Conservation (phyloP, 2,329 filamentous ascomycete genomes). For the Venturia pyrina region DNA sequence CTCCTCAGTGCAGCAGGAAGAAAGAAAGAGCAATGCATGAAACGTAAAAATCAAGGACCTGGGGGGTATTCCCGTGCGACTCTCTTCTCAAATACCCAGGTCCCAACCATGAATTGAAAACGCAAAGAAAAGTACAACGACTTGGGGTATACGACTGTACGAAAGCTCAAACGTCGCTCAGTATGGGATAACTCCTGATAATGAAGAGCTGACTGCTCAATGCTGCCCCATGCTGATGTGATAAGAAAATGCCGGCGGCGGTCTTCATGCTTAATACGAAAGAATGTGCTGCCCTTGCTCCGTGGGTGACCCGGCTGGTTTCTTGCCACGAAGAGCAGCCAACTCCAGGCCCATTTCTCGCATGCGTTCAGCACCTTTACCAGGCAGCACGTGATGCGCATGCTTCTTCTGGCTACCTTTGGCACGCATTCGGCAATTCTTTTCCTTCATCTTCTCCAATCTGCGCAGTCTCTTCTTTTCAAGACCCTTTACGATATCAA, state of each 20-base stretch:
- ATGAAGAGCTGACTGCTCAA: background rate
- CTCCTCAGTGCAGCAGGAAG: background rate
- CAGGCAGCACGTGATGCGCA: slow-evolving; percentile 62
- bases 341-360: slow-evolving; percentile 80
- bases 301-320: background rate
- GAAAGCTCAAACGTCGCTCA: background rate
- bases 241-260: background rate
- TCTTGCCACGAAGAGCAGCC: slow-evolving; percentile 44
- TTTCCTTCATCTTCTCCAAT: slow-evolving; percentile 84
- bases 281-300: slow-evolving; percentile 8
- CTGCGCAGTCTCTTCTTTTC: slow-evolving; percentile 90
- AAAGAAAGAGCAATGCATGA: background rate
- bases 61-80: background rate
- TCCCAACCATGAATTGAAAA: background rate
- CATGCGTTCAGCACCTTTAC: slow-evolving; percentile 89
- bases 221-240: background rate
- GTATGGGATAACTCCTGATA: background rate
- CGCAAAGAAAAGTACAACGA: background rate
- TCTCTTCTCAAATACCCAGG: background rate
- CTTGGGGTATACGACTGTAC: background rate
- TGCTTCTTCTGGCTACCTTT: slow-evolving; percentile 42
- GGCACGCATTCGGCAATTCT: slow-evolving; percentile 74
- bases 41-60: background rate
- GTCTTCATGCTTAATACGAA: slow-evolving; percentile 2
- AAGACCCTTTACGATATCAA: slow-evolving; percentile 93